These are phyloP conservation scores for Creolimax fragrantissima DNA, from an alignment of 78 protist genomes.

Conservation along the genomic window DNA sequence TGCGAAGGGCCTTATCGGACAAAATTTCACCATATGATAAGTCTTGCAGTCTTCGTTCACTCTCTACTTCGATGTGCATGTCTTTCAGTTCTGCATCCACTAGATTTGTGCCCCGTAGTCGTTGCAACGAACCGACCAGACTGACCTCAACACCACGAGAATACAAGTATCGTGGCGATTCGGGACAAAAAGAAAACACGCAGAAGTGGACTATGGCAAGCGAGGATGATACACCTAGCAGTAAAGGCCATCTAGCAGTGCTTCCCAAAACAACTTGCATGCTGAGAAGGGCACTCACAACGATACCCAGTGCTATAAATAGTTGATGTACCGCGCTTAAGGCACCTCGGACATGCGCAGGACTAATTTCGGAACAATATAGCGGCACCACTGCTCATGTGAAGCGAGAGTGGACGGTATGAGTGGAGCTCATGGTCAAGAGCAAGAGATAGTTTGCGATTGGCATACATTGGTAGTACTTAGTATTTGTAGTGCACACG, in stretches of 20 bases:
- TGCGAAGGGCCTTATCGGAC: not conserved
- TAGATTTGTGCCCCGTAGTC: not conserved
- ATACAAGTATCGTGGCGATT: not conserved
- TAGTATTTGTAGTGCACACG: not conserved
- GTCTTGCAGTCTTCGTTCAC: not conserved
- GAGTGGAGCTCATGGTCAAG: no score
- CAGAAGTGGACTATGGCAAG: not conserved
- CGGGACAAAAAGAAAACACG: not conserved
- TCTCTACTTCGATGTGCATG: not conserved
- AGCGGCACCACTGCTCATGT: not conserved
- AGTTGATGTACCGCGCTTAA: not conserved
- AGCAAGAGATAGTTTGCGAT: no score
- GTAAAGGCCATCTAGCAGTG: not conserved
- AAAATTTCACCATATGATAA: not conserved
- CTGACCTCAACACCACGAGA: not conserved
- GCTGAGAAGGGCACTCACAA: not conserved
- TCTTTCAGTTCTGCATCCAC: not conserved
- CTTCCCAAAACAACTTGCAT: not conserved
- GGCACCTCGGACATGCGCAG: not conserved
- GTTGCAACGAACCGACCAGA: not conserved
- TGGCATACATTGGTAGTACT: not conserved
- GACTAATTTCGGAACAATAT: not conserved
- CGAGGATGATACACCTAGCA: not conserved
- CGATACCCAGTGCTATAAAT: not conserved
- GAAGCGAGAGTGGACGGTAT: no score